These are phyloP conservation scores for Penicillium frequentans DNA, from an alignment of 2,329 filamentous ascomycete species.

Conservation along the genomic window DNA sequence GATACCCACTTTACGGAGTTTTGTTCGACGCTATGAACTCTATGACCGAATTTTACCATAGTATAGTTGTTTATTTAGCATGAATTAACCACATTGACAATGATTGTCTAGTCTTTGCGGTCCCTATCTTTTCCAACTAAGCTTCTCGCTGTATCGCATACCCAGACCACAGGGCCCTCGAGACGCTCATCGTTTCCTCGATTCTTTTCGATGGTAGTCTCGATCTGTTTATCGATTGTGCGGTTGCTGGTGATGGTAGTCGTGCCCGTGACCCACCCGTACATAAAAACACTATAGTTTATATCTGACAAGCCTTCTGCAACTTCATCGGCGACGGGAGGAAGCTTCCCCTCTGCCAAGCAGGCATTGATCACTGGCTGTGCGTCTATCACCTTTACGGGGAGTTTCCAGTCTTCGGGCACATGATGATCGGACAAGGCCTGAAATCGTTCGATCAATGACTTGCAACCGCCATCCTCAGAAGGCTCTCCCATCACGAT, in stretches of 20 bases:
- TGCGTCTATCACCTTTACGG: constrained; percentile 58
- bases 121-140: constrained; percentile 66
- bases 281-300: constrained; percentile 69
- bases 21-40: background rate
- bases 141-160: constrained; percentile 64
- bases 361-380: constrained; percentile 40
- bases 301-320: constrained; percentile 56
- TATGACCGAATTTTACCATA: background rate
- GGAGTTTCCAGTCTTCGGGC: constrained; percentile 58
- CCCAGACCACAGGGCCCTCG: constrained; percentile 62
- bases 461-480: constrained; percentile 30
- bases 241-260: constrained; percentile 73
- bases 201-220: constrained; percentile 57
- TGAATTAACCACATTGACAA: background rate
- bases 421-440: constrained; percentile 55
- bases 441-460: constrained; percentile 40
- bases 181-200: constrained; percentile 50
- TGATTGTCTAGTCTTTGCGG: constrained; percentile 30
- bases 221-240: constrained; percentile 65
- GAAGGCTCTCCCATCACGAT: constrained; percentile 57
- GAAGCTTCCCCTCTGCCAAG: constrained; percentile 43
- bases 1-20: background rate
- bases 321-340: constrained; percentile 45
- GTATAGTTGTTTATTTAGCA: background rate
- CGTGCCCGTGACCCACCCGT: constrained; percentile 64